Percentiles rank a stretch among this genome's conserved stretches.
Conservation (phyloP, 306 rosid genomes). For the Sphenostylis stenocarpa region DNA sequence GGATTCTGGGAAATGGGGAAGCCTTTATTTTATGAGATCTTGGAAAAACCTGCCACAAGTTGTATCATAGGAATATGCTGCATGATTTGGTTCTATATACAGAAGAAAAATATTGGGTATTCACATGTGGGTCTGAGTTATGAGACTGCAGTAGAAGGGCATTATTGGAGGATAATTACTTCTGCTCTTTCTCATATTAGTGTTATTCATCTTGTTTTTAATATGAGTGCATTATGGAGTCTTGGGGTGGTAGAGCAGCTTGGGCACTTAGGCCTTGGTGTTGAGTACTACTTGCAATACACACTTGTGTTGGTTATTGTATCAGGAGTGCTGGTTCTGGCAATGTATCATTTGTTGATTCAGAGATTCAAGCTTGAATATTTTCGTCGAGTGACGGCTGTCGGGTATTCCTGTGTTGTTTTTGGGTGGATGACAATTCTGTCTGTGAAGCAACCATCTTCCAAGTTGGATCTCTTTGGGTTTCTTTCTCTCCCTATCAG, state of each 20-base stretch:
- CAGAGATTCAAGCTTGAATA: conserved; percentile 86
- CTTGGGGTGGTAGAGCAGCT: conserved; percentile 83
- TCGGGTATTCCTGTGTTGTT: conserved; percentile 98
- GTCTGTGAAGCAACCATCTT: conserved; percentile 88
- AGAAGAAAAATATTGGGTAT: conserved; percentile 89
- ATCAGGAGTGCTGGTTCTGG: conserved; percentile 77
- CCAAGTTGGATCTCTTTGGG: conserved; percentile 89
- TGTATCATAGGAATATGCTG: conserved; percentile 78
- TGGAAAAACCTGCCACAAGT: conserved; percentile 92
- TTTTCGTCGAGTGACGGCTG: conserved; percentile 86
- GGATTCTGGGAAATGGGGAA: conserved; percentile 64
- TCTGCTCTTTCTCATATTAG: conserved; percentile 91
- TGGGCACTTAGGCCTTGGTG: conserved; percentile 76
- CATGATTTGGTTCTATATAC: conserved; percentile 88
- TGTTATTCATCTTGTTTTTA: conserved; percentile 89
- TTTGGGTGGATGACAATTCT: conserved; percentile 99
- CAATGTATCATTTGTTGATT: conserved; percentile 77
- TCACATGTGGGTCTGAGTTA: conserved; percentile 95
- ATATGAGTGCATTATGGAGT: conserved; percentile 99
- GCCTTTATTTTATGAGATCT: conserved; percentile 89
- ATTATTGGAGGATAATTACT: conserved; percentile 92
- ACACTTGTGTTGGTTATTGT: conserved; percentile 79
- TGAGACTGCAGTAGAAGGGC: conserved; percentile 86
- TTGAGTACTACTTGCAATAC: conserved; percentile 87
- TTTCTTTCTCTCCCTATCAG: conserved; percentile 94